A percentile compares a stretch with the other conserved stretches of the same genome.
Conservation (phyloP, 345 rosid genomes). For the Gossypium herbaceum region DNA sequence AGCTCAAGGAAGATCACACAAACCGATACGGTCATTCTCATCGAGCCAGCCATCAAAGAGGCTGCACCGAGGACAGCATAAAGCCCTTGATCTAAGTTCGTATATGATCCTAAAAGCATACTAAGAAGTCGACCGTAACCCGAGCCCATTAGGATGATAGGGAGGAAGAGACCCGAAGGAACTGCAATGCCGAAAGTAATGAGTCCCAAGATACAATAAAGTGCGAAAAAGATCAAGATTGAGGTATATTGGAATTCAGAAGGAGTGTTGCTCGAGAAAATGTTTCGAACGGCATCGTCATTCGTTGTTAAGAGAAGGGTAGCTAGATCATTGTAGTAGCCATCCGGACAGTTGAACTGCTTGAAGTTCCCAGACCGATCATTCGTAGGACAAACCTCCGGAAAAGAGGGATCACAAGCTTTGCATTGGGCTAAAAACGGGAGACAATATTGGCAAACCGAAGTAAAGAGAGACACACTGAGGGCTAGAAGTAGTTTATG, state of each 20-base stretch:
- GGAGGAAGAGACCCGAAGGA: conserved; percentile 94
- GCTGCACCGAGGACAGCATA: conserved; percentile 95
- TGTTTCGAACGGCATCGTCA: conserved; percentile 83
- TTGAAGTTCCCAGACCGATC: conserved; percentile 76
- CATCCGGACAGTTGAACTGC: conserved; percentile 83
- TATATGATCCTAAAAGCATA: conserved; percentile 57
- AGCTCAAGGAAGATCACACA: conserved; percentile 94
- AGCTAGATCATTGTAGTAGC: conserved; percentile 83
- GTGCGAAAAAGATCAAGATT: conserved; percentile 64
- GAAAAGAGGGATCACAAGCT: conserved; percentile 49
- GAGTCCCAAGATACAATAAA: conserved; percentile 71
- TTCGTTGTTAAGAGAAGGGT: conserved; percentile 84
- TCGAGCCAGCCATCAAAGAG: conserved; percentile 92
- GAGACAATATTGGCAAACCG: conserved; percentile 66
- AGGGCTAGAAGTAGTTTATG: conserved; percentile 77
- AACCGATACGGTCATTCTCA: conserved; percentile 97
- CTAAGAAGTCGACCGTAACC: conserved; percentile 88
- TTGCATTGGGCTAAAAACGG: conserved; percentile 80
- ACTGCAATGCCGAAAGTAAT: conserved; percentile 95
- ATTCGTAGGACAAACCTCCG: conserved; percentile 60
- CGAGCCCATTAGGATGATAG: conserved; percentile 85
- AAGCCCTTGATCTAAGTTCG: conserved; percentile 83
- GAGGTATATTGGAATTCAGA: conserved; percentile 50
- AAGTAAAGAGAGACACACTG: conserved; percentile 69
- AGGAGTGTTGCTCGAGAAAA: conserved; percentile 70